These are phyloP conservation scores for Exophiala sp. DNA, from an alignment of 2,329 filamentous ascomycete genomes.

Conservation along the genomic window DNA sequence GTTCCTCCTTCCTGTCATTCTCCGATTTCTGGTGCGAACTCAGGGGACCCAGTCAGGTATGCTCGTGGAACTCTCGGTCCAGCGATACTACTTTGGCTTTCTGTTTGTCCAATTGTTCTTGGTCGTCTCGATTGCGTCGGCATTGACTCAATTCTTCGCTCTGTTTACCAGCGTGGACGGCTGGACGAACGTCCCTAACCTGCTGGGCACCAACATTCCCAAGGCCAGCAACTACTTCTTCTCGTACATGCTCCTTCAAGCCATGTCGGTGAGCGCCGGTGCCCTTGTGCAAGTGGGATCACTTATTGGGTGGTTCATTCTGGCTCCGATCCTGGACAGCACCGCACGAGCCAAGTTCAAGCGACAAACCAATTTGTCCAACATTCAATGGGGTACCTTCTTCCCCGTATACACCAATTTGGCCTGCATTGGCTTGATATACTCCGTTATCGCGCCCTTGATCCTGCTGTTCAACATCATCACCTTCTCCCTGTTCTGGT, in stretches of 20 bases:
- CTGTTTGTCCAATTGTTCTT: constrained; percentile 93
- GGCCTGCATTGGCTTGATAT: constrained; percentile 84
- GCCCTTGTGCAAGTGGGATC: constrained; percentile 78
- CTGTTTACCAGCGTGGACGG: constrained; percentile 58
- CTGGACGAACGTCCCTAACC: constrained; percentile 63
- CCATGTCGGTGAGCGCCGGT: constrained; percentile 82
- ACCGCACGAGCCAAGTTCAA: constrained; percentile 78
- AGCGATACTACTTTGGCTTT: constrained; percentile 88
- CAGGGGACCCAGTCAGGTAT: constrained; percentile 80
- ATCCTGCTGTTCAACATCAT: constrained; percentile 91
- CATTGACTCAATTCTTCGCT: constrained; percentile 60
- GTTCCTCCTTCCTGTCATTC: constrained; percentile 70
- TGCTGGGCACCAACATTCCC: constrained; percentile 73
- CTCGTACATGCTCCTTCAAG: constrained; percentile 95
- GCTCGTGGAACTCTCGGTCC: constrained; percentile 72
- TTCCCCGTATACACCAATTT: constrained; percentile 97
- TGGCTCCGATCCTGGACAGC: constrained; percentile 74
- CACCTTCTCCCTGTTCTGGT: constrained; percentile 85
- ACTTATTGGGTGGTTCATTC: constrained; percentile 71
- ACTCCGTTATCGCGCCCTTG: constrained; percentile 79
- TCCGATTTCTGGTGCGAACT: constrained; percentile 64
- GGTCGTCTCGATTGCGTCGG: constrained; percentile 78
- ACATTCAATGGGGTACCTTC: constrained; percentile 83
- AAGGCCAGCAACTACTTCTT: constrained; percentile 95
- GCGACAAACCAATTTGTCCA: constrained; percentile 70